Percentiles rank a stretch among this genome's conserved stretches.
phyloP scores from a whole-genome alignment of 2,329 filamentous ascomycete species.

The Fusarium pseudocircinatum region DNA sequence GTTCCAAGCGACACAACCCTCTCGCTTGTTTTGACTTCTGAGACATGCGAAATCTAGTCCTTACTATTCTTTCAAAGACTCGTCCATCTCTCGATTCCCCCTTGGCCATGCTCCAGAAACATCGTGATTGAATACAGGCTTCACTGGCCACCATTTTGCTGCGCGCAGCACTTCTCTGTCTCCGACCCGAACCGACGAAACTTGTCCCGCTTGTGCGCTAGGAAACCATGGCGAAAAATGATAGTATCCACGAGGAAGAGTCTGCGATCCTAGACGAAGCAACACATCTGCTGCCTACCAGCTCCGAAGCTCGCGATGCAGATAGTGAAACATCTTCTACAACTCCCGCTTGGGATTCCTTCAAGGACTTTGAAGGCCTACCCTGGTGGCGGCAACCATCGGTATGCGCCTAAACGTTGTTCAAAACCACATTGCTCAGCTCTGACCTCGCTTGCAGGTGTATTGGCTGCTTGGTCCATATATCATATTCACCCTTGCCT shows the following conservation, averaged over 20 bases:
- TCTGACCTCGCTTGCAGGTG: conserved; percentile 61
- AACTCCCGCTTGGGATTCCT: conserved; percentile 56
- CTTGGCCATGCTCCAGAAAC: conserved; percentile 27
- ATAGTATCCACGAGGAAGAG: conserved; percentile 4
- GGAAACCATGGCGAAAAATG: conserved; percentile 22
- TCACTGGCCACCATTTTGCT: conserved; percentile 8
- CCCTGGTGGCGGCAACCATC: conserved; percentile 72
- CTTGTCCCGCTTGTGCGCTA: neutral
- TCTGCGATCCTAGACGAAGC: conserved; percentile 45
- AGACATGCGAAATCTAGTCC: conserved; percentile 17
- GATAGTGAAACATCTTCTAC: conserved; percentile 23
- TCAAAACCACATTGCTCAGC: neutral
- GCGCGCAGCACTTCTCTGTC: conserved; percentile 6
- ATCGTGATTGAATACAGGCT: conserved; percentile 23
- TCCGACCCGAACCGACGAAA: conserved; percentile 1
- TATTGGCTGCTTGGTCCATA: conserved; percentile 87
- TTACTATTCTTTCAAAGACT: neutral
- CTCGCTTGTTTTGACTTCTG: conserved; percentile 9
- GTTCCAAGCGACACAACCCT: conserved; percentile 16
- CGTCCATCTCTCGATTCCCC: neutral
- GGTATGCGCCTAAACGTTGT: conserved; percentile 52
- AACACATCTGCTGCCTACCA: conserved; percentile 51
- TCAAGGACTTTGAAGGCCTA: conserved; percentile 67
- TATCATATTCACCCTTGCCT: conserved; percentile 82
- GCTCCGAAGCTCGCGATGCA: conserved; percentile 17